Evolutionary conservation across 2,329 filamentous ascomycete species (phyloP).

Genomic region (Neonectria faginata): DNA sequence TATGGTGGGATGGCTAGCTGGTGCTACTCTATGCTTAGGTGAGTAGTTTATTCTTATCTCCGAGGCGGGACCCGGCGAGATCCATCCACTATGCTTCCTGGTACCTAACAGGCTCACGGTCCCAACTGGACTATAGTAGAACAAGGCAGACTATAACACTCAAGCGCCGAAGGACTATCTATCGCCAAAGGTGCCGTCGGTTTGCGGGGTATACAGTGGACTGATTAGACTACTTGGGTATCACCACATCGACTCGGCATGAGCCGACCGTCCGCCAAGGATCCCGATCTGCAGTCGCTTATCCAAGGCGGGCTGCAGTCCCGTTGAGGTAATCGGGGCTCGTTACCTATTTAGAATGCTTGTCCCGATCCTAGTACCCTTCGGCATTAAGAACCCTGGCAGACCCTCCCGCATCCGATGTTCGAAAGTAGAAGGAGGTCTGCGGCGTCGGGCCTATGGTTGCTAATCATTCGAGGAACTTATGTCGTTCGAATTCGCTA

Average conservation of each 20-base stretch:
- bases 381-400: slow-evolving; percentile 4
- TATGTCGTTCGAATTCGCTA: slow-evolving; percentile 12
- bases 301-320: slow-evolving; percentile 12
- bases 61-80: neutral
- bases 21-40: neutral
- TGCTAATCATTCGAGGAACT: slow-evolving; percentile 18
- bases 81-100: neutral
- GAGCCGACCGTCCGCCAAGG: neutral
- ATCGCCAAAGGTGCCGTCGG: neutral
- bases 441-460: neutral
- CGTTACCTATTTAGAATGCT: slow-evolving; percentile 15
- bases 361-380: slow-evolving; percentile 13
- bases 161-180: neutral
- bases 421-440: slow-evolving; percentile 23
- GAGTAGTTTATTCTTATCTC: neutral
- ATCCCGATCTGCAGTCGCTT: slow-evolving; percentile 12
- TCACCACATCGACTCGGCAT: neutral
- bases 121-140: neutral
- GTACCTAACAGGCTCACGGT: neutral
- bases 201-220: neutral
- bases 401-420: slow-evolving; percentile 8
- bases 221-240: neutral
- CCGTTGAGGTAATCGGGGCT: slow-evolving; percentile 15
- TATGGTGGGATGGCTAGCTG: neutral
- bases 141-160: neutral